These are phyloP conservation scores for Podila verticillata DNA, from an alignment of 192 early-diverging fungal species.

Conservation along the genomic window DNA sequence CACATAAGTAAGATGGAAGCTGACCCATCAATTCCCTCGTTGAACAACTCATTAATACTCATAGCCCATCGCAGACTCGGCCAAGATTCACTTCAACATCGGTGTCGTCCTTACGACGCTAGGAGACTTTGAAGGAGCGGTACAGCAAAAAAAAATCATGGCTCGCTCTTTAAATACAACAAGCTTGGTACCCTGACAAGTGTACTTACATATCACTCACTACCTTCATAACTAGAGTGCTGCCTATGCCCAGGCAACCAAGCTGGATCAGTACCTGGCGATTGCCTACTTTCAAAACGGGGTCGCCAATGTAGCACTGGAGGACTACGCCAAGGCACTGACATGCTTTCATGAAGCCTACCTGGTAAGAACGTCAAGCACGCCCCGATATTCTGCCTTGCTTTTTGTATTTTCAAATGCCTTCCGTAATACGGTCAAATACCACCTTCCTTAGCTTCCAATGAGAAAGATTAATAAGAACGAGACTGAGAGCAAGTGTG, in stretches of 20 bases:
- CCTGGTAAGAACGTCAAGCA: conserved; percentile 55
- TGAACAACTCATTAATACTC: not conserved
- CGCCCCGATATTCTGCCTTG: not conserved
- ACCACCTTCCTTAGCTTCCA: not conserved
- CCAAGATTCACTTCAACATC: conserved; percentile 98
- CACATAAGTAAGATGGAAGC: too few species aligned
- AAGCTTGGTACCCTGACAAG: not conserved
- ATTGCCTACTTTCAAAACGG: conserved; percentile 95
- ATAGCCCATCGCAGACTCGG: conserved; percentile 85
- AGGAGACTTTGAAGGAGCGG: conserved; percentile 81
- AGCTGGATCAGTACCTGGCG: conserved; percentile 88
- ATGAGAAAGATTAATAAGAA: conserved; percentile 1
- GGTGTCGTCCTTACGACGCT: conserved; percentile 82
- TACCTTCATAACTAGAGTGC: conserved; percentile 62
- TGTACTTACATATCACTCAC: not conserved
- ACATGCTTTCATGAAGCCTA: conserved; percentile 86
- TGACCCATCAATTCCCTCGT: not conserved
- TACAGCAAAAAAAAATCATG: conserved; percentile 45
- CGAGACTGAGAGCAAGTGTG: not conserved
- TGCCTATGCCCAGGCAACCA: conserved; percentile 78
- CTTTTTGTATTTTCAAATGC: not conserved
- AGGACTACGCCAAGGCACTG: conserved; percentile 76
- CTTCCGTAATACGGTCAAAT: too few species aligned
- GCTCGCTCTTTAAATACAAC: not conserved
- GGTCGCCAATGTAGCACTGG: conserved; percentile 78